Evolutionary conservation across 2,329 filamentous ascomycete species (phyloP).

Genomic region (Trichoderma sp.): DNA sequence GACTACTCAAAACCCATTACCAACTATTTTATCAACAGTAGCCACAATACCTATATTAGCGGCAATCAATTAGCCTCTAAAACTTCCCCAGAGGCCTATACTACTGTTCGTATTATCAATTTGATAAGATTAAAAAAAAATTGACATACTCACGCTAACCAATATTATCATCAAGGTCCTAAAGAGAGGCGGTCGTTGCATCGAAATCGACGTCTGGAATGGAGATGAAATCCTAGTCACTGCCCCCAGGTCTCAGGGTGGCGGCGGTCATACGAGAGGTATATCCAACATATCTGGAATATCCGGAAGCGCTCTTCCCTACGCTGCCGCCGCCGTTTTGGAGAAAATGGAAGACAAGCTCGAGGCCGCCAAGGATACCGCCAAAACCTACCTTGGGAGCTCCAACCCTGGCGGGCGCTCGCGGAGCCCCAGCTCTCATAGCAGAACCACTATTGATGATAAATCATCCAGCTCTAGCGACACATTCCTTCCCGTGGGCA

Average conservation of each 20-base stretch:
- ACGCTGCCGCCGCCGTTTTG: constrained; percentile 48
- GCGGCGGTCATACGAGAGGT: constrained; percentile 51
- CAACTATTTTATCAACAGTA: constrained; percentile 93
- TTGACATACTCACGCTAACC: background rate
- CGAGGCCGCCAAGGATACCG: constrained; percentile 35
- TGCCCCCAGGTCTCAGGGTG: constrained; percentile 43
- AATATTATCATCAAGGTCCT: constrained; percentile 59
- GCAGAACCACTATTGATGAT: constrained; percentile 38
- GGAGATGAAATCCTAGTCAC: constrained; percentile 54
- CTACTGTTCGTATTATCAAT: constrained; percentile 57
- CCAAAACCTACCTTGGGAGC: constrained; percentile 38
- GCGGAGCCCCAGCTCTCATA: constrained; percentile 47
- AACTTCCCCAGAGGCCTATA: constrained; percentile 78
- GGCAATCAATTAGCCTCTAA: constrained; percentile 83
- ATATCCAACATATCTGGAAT: constrained; percentile 31
- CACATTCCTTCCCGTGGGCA: constrained; percentile 36
- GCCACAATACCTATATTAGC: constrained; percentile 90
- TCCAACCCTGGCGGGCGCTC: constrained; percentile 40
- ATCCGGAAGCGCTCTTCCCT: constrained; percentile 53
- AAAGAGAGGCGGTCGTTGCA: constrained; percentile 78
- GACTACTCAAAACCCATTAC: constrained; percentile 72
- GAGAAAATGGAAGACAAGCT: constrained; percentile 42
- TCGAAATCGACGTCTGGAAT: constrained; percentile 96
- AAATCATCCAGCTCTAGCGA: constrained; percentile 41
- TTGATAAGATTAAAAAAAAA: background rate